These are phyloP conservation scores for Nicotiana attenuata DNA, from an alignment of 257 asterid genomes.

Conservation along the genomic window DNA sequence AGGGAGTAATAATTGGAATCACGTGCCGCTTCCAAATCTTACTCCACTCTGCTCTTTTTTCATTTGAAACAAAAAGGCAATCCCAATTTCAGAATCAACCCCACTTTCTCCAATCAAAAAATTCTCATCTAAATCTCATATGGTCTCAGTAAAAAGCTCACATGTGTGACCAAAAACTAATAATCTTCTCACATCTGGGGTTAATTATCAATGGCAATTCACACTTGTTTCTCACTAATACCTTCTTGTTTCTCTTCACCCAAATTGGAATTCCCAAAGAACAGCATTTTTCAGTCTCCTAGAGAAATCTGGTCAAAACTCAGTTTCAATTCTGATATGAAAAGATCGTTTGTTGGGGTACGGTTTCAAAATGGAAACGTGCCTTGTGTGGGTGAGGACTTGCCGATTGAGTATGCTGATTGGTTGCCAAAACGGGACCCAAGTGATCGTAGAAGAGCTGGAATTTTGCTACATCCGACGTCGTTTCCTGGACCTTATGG, in stretches of 20 bases:
- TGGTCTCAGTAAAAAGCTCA: neutral
- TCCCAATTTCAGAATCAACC: neutral
- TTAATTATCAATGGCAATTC: conserved; percentile 34
- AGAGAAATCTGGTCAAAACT: neutral
- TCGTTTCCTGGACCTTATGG: conserved; percentile 94
- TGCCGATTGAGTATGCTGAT: conserved; percentile 62
- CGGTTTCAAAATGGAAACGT: conserved; percentile 26
- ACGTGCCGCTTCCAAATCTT: neutral
- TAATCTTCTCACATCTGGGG: neutral
- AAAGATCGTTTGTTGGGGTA: conserved; percentile 10
- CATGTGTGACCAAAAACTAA: too few relatives aligned
- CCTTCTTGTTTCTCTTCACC: conserved; percentile 17
- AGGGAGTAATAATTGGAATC: neutral
- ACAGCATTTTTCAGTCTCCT: conserved; percentile 2
- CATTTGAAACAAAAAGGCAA: neutral
- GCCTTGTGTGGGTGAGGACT: conserved; percentile 56
- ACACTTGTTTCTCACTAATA: conserved; percentile 15
- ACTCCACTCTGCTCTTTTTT: neutral
- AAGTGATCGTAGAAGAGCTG: conserved; percentile 73
- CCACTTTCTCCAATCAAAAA: neutral
- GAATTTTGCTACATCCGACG: conserved; percentile 86
- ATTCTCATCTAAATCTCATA: too few relatives aligned
- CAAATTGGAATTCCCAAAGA: conserved; percentile 19
- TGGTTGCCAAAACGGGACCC: conserved; percentile 56
- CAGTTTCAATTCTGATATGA: neutral